Evolutionary conservation across 1,284 basidiomycete genomes (phyloP), one percentile per base, ranked within the genome.

Genomic region (Malassezia nana): DNA sequence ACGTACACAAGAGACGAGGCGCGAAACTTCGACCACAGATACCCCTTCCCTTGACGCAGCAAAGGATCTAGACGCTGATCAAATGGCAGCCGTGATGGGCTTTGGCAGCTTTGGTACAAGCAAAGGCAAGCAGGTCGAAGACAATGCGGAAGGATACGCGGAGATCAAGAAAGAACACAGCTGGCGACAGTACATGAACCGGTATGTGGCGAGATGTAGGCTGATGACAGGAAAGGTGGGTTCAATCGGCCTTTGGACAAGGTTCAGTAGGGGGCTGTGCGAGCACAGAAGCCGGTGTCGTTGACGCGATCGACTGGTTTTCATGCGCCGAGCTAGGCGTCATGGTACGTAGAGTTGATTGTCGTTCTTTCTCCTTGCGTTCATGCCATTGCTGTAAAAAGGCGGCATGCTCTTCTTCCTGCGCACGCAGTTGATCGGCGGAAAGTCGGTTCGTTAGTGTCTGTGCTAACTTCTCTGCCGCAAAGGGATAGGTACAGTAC

Each of bases 101-200:
- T 56, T 56, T 39, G 48, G 41, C n/a, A 46, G 41, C 31, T 56
- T 56, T 47, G 54, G 54, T 8, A 41, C 54, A 3, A 56, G 54
- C 38, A 56, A 56, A 29, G 46, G 54, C 33, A 50, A 56, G 33
- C 48, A 22, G 6, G 54, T 56, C 6, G 54, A 56, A 24, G 43
- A 51, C n/a, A 56, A 56, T 20, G 9, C 35, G 5, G 49, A 46
- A 26, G 54, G 54, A 4, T 56, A 30, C 24, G 54, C 54, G n/a
- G 33, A 50, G n/a, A 45, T 56, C 6, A 43, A 44, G 22, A 56
- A 56, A 26, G 54, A 56, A 24, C 48, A 50, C 30, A 56, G 40
- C 13, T 56, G 54, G 54, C 48, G 54, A 18, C 54, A 56, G 28
- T 56, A 56, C 13, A 56, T 56, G 54, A 56, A 56, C 30, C 54